A percentile compares a stretch with the other conserved stretches of the same genome.
Evolutionary conservation across 2,329 filamentous ascomycete genomes (phyloP).

Genomic region (Basipetospora chlamydospora): DNA sequence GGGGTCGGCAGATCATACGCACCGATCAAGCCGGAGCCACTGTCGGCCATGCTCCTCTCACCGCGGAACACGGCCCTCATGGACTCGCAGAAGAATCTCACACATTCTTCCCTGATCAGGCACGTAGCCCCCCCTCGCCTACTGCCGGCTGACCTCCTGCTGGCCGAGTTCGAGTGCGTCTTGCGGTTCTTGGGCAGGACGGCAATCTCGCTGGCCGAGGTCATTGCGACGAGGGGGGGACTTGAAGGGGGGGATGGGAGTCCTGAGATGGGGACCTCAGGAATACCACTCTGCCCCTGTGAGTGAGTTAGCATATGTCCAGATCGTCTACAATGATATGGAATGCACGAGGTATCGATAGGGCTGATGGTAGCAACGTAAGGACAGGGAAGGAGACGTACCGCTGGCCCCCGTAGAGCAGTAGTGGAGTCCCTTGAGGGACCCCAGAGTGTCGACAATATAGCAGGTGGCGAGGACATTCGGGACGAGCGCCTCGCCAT

Average conservation of each 20-base stretch:
- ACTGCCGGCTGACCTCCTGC: too few species aligned
- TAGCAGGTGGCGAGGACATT: constrained; percentile 88
- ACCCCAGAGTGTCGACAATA: constrained; percentile 58
- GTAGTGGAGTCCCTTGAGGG: constrained; percentile 79
- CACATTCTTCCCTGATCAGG: constrained; percentile 98
- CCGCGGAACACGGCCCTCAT: constrained; percentile 88
- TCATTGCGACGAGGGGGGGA: constrained; percentile 71
- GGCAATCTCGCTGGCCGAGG: constrained; percentile 52
- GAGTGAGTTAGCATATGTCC: constrained; percentile 11
- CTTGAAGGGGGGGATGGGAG: constrained; percentile 74
- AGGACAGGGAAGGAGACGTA: too few species aligned
- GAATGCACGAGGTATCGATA: too few species aligned
- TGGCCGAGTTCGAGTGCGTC: too few species aligned
- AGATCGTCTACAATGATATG: too few species aligned
- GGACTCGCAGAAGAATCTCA: constrained; percentile 98
- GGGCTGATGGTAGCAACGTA: too few species aligned
- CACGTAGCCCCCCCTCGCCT: constrained; percentile 84
- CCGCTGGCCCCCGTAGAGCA: constrained; percentile 82
- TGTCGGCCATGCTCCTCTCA: constrained; percentile 68
- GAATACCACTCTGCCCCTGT: constrained; percentile 81
- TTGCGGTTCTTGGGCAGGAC: constrained; percentile 42
- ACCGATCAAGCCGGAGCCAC: constrained; percentile 81
- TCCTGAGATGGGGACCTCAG: constrained; percentile 79
- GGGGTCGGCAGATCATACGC: constrained; percentile 43
- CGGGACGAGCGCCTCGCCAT: constrained; percentile 52